phyloP scores from a whole-genome alignment of 805 yeast species.

The Candida berthetii region DNA sequence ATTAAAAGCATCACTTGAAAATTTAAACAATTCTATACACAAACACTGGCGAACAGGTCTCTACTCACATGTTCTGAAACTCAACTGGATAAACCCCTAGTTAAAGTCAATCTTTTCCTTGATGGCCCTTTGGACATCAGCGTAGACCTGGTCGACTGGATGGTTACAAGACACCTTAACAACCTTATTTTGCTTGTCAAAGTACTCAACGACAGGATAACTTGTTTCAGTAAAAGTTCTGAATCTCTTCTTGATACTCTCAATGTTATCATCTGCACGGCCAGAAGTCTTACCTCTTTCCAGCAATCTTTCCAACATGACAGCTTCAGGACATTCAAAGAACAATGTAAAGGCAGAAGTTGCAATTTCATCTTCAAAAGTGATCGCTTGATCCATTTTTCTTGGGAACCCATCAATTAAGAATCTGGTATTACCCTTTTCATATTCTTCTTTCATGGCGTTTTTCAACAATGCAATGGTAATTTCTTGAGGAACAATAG shows the following conservation, averaged over 20 bases:
- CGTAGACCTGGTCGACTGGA: slow-evolving; percentile 73
- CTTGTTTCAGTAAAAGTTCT: slow-evolving; percentile 80
- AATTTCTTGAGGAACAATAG: slow-evolving; percentile 88
- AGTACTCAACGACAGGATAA: slow-evolving; percentile 90
- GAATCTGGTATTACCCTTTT: slow-evolving; percentile 51
- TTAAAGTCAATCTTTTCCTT: slow-evolving; percentile 27
- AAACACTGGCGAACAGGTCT: no score
- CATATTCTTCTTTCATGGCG: slow-evolving; percentile 56
- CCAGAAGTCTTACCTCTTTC: slow-evolving; percentile 96
- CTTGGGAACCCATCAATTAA: slow-evolving; percentile 96
- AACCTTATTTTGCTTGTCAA: slow-evolving; percentile 65
- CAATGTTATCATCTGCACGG: slow-evolving; percentile 87
- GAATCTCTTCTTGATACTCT: slow-evolving; percentile 86
- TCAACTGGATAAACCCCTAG: no score
- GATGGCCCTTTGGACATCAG: slow-evolving; percentile 61
- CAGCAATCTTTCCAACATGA: slow-evolving; percentile 79
- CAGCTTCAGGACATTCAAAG: slow-evolving; percentile 76
- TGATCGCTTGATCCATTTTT: slow-evolving; percentile 95
- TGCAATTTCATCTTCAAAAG: slow-evolving; percentile 79
- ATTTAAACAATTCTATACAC: no score
- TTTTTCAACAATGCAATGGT: slow-evolving; percentile 79
- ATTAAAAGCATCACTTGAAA: no score
- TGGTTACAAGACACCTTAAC: slow-evolving; percentile 75
- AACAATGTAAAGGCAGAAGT: slow-evolving; percentile 66
- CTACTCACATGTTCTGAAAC: no score